These are phyloP conservation scores for Naganishia friedmannii DNA, from an alignment of 768 basidiomycete species.

Conservation along the genomic window DNA sequence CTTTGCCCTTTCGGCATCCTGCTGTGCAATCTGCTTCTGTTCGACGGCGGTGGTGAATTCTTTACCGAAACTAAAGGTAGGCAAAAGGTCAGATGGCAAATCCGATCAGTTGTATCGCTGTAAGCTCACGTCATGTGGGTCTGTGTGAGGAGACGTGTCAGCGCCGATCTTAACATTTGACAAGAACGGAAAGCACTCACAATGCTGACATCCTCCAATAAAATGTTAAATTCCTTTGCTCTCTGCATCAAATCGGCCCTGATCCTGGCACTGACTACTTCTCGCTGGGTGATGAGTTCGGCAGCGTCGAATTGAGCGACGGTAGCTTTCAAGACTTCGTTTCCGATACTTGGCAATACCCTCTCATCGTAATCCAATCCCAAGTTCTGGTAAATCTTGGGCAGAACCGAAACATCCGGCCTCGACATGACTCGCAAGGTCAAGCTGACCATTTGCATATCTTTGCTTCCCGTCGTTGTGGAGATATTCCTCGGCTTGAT, in stretches of 20 bases:
- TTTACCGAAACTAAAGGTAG: conserved; percentile 48
- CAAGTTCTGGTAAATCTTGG: conserved; percentile 91
- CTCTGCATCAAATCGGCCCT: conserved; percentile 86
- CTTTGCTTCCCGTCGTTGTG: conserved; percentile 95
- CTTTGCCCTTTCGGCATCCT: conserved; percentile 98
- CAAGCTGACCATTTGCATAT: conserved; percentile 97
- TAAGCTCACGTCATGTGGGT: conserved; percentile 55
- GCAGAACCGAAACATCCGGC: conserved; percentile 79
- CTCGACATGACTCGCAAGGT: conserved; percentile 92
- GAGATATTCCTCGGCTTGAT: conserved; percentile 98
- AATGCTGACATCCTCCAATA: conserved; percentile 95
- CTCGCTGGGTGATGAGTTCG: conserved; percentile 76
- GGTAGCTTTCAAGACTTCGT: conserved; percentile 95
- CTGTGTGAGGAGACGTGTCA: conserved; percentile 32
- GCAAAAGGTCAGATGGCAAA: conserved; percentile 8
- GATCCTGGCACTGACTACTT: conserved; percentile 92
- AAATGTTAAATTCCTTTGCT: conserved; percentile 92
- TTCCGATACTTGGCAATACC: conserved; percentile 93
- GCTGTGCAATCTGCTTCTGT: conserved; percentile 99
- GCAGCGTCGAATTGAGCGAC: conserved; percentile 92
- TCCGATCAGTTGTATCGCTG: not conserved
- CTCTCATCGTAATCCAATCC: conserved; percentile 97
- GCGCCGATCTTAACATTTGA: not conserved
- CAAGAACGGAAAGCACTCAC: conserved; percentile 43
- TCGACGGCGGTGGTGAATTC: conserved; percentile 73